Base-by-base conservation (phyloP, 352 stramenopile genomes). In the Phytophthora macrochlamydospora region DNA sequence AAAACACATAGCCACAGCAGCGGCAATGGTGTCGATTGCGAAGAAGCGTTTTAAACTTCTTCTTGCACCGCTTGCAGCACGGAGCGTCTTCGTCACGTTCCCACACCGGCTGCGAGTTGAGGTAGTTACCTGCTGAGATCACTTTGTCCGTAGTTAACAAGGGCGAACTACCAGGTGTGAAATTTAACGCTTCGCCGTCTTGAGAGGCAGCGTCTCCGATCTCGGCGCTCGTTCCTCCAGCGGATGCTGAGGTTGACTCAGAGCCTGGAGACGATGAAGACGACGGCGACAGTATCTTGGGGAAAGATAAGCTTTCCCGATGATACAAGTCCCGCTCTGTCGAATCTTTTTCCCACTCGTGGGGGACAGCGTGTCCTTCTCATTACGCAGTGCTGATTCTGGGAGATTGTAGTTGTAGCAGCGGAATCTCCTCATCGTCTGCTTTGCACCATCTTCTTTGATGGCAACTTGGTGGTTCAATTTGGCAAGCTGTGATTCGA, bases 51-150 rank as follows among this genome's bases (percentile, higher is more conserved):
- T 94, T 95, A 64, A 95, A 95, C 59, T 94, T 94, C 66, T 95
- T 95, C 66, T 95, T 95, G 76, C 87, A 95, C 2, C 85, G 83
- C 69, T 95, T 94, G 70, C 87, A 95, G 67, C 85, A 94, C 5
- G 87, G 73, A 4, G 87, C 87, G 48, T 95, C 87, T 51, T 83
- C 85, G 51, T 95, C 85, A 32, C 82, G 81, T 51, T 95, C 87
- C 87, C 87, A 95, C 31, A 95, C 78, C 8, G 87, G 87, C 72
- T 95, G 87, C 5, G 85, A 81, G 45, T 86, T 93, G 1, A 86
- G 73, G 54, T 90, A 92, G 48, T 76, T 89, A 2, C 67, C 69
- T 28, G 78, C 66, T 2, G 85, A 84, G 11, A 94, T 87, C 31
- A 92, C 80, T 40, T 92, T 84, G 48, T 81, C 84, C 0, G 72